phyloP scores from a whole-genome alignment of 2,329 filamentous ascomycete genomes.

The Pseudopithomyces chartarum region DNA sequence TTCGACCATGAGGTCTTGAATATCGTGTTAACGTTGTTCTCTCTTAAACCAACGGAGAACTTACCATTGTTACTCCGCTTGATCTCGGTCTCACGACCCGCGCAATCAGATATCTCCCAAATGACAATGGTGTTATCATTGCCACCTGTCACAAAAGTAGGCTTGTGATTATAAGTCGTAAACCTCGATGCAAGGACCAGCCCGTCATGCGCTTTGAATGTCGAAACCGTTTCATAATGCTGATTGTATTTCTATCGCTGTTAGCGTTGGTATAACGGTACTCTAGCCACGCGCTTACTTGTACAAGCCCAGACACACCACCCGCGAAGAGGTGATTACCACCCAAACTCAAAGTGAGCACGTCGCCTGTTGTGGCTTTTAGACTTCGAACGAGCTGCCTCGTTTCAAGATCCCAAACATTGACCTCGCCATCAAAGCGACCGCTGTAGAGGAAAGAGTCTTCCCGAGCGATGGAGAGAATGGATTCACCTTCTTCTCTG shows the following conservation, averaged over 20 bases:
- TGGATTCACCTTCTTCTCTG: slow-evolving; percentile 61
- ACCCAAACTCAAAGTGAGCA: slow-evolving; percentile 84
- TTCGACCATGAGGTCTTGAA: slow-evolving; percentile 64
- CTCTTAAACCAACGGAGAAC: slow-evolving; percentile 14
- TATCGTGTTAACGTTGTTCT: slow-evolving; percentile 23
- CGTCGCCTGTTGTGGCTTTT: slow-evolving; percentile 77
- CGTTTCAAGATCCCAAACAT: slow-evolving; percentile 97
- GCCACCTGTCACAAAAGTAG: slow-evolving; percentile 92
- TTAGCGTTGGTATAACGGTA: slow-evolving; percentile 20
- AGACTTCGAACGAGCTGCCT: slow-evolving; percentile 87
- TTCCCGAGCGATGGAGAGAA: slow-evolving; percentile 82
- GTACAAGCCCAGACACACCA: slow-evolving; percentile 84
- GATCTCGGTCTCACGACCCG: slow-evolving; percentile 49
- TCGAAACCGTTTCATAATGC: slow-evolving; percentile 78
- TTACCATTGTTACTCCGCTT: slow-evolving; percentile 63
- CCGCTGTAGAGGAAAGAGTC: slow-evolving; percentile 93
- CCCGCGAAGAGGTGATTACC: slow-evolving; percentile 86
- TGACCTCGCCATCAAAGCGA: slow-evolving; percentile 83
- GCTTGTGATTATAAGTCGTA: slow-evolving; percentile 69
- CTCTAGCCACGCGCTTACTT: slow-evolving; percentile 59
- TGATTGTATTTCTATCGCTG: slow-evolving; percentile 69
- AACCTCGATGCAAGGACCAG: slow-evolving; percentile 85
- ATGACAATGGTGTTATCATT: slow-evolving; percentile 90
- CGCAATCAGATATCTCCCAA: slow-evolving; percentile 75
- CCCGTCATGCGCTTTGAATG: slow-evolving; percentile 83